phyloP scores from a whole-genome alignment of 2,329 filamentous ascomycete genomes.

The Aspergillus sp. region DNA sequence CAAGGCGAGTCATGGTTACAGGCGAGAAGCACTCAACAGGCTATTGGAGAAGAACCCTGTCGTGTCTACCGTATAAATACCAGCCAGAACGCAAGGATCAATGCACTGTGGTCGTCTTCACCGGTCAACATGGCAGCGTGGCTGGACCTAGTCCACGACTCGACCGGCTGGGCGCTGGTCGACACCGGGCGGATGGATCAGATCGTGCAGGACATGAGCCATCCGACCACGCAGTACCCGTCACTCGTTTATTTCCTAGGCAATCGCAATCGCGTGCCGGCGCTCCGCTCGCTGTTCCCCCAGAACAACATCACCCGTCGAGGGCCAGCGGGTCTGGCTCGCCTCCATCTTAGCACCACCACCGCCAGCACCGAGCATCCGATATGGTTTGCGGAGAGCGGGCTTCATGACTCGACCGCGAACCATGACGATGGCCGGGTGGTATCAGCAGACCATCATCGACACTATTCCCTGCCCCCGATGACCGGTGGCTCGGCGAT shows the following conservation, averaged over 20 bases:
- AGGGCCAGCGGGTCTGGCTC: conserved; percentile 9
- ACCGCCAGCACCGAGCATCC: conserved; percentile 11
- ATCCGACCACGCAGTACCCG: conserved; percentile 15
- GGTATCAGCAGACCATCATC: not conserved
- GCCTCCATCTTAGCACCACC: conserved; percentile 13
- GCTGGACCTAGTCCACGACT: conserved; percentile 14
- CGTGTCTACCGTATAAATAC: not conserved
- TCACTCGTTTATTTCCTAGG: conserved; percentile 15
- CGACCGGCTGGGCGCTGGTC: conserved; percentile 12
- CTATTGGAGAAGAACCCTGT: not conserved
- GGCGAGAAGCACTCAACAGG: not conserved
- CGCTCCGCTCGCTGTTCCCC: conserved; percentile 16
- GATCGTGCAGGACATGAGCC: conserved; percentile 11
- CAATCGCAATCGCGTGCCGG: conserved; percentile 14
- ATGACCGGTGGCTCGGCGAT: not conserved
- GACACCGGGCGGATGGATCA: conserved; percentile 15
- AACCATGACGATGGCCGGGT: not conserved
- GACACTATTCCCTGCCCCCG: not conserved
- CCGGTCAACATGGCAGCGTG: conserved; percentile 14
- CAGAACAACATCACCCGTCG: conserved; percentile 5
- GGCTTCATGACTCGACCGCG: not conserved
- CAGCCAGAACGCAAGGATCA: not conserved
- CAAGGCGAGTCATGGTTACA: not conserved
- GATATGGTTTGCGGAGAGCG: conserved; percentile 15
- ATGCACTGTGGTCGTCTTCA: not conserved